Evolutionary conservation across 768 basidiomycete genomes (phyloP).

Genomic region (Pisolithus tinctorius): DNA sequence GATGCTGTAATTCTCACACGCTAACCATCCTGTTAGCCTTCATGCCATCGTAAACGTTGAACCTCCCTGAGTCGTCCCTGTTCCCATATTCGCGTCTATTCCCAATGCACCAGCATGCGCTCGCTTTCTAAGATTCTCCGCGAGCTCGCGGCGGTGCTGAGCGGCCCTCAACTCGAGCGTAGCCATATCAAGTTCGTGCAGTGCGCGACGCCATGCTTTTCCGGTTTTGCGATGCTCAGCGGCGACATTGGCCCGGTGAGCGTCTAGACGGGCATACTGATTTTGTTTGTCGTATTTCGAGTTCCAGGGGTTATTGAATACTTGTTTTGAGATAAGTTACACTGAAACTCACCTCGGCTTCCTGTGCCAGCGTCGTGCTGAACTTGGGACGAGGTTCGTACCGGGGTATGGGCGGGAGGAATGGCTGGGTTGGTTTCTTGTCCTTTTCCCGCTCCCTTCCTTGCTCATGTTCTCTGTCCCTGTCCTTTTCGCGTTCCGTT

Average conservation of each 20-base stretch:
- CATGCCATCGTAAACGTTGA: too few relatives aligned
- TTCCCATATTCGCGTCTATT: constrained; percentile 36
- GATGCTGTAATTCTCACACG: too few relatives aligned
- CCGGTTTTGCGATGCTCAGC: constrained; percentile 33
- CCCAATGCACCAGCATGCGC: constrained; percentile 58
- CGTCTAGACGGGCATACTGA: constrained; percentile 29
- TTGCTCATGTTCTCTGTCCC: background rate
- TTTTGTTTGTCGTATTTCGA: background rate
- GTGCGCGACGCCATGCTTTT: constrained; percentile 41
- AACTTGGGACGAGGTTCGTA: constrained; percentile 22
- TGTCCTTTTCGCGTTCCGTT: background rate
- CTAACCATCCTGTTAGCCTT: too few relatives aligned
- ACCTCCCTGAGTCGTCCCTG: constrained; percentile 3
- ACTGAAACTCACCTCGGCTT: constrained; percentile 17
- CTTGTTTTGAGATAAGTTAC: background rate
- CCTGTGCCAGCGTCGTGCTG: constrained; percentile 15
- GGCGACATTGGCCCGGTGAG: constrained; percentile 34
- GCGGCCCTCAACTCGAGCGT: constrained; percentile 54
- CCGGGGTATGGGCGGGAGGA: constrained; percentile 28
- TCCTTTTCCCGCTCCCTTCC: background rate
- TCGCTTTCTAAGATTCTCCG: constrained; percentile 53
- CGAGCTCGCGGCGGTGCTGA: constrained; percentile 50
- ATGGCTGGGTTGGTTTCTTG: constrained; percentile 17
- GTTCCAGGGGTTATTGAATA: too few relatives aligned
- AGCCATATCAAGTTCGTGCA: constrained; percentile 57